Percentiles rank a stretch among this genome's conserved stretches.
These are phyloP conservation scores for Aspergillus arachidicola DNA, from an alignment of 2,329 filamentous ascomycete species.

Conservation along the genomic window DNA sequence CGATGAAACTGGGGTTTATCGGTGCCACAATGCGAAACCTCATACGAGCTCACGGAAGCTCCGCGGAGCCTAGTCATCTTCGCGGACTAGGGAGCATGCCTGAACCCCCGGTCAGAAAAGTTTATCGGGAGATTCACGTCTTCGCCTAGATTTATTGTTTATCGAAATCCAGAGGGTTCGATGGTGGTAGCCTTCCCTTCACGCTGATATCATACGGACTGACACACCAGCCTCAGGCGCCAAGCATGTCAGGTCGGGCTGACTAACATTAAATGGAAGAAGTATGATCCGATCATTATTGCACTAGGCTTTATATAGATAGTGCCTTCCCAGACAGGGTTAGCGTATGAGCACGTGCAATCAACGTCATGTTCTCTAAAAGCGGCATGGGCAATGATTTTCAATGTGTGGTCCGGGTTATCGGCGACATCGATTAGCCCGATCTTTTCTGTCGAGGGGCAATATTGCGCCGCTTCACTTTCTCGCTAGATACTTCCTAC, in stretches of 20 bases:
- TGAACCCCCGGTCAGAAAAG: conserved; percentile 4
- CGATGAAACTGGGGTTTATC: conserved; percentile 34
- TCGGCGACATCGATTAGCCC: conserved; percentile 16
- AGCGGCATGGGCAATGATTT: conserved; percentile 21
- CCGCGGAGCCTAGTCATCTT: conserved; percentile 48
- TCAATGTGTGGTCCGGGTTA: conserved; percentile 12
- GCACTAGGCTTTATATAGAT: background rate
- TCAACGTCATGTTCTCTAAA: conserved; percentile 24
- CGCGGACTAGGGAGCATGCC: conserved; percentile 30
- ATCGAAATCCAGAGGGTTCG: background rate
- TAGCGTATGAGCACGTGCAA: conserved; percentile 10
- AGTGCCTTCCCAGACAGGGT: background rate
- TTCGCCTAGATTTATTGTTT: background rate
- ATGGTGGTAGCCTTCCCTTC: conserved; percentile 10
- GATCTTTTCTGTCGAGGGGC: conserved; percentile 10
- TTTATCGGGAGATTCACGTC: background rate
- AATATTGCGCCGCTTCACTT: background rate
- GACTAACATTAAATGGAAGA: conserved; percentile 1
- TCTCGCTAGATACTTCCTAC: background rate
- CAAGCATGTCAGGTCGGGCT: background rate
- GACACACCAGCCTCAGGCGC: conserved; percentile 20
- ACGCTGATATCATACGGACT: conserved; percentile 27
- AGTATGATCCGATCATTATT: background rate
- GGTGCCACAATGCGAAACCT: conserved; percentile 29
- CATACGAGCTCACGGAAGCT: conserved; percentile 38